Conservation (phyloP, 163 green algal genomes). For the Dunaliella salina region DNA sequence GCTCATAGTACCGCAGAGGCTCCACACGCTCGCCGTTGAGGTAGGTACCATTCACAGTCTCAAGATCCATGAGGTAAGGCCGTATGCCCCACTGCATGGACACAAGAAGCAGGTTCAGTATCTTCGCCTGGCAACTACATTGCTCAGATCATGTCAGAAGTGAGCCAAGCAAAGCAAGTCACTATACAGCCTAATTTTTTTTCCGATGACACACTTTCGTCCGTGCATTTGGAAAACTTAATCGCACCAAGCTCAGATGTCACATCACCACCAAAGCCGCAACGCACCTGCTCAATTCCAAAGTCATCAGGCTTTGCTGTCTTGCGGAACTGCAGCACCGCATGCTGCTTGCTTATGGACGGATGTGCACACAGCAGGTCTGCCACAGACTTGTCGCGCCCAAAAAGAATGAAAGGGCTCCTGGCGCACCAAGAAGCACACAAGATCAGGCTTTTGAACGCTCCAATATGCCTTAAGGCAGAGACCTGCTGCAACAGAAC, state of each 20-base stretch:
- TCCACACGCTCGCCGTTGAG: constrained; percentile 88
- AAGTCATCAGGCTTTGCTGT: constrained; percentile 16
- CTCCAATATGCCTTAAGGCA: too few species aligned
- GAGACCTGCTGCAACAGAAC: too few species aligned
- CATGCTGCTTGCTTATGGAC: constrained; percentile 95
- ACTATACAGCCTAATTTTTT: too few species aligned
- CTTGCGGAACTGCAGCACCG: constrained; percentile 80
- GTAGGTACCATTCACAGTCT: constrained; percentile 86
- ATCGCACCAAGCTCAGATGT: too few species aligned
- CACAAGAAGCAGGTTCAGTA: not conserved
- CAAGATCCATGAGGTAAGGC: constrained; percentile 93
- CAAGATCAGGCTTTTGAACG: too few species aligned
- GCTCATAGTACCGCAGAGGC: constrained; percentile 80
- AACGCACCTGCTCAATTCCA: constrained; percentile 10
- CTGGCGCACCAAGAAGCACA: constrained; percentile 2
- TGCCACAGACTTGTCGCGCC: constrained; percentile 75
- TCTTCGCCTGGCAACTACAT: too few species aligned
- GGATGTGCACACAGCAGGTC: constrained; percentile 95
- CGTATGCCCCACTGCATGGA: constrained; percentile 29
- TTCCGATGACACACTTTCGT: too few species aligned
- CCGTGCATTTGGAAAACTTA: too few species aligned
- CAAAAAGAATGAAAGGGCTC: constrained; percentile 81
- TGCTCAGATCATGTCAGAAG: not conserved
- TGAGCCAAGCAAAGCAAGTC: not conserved
- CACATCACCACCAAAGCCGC: too few species aligned